These are phyloP conservation scores for Gastrodia elata DNA, from an alignment of 106 monocot genomes.

Conservation along the genomic window DNA sequence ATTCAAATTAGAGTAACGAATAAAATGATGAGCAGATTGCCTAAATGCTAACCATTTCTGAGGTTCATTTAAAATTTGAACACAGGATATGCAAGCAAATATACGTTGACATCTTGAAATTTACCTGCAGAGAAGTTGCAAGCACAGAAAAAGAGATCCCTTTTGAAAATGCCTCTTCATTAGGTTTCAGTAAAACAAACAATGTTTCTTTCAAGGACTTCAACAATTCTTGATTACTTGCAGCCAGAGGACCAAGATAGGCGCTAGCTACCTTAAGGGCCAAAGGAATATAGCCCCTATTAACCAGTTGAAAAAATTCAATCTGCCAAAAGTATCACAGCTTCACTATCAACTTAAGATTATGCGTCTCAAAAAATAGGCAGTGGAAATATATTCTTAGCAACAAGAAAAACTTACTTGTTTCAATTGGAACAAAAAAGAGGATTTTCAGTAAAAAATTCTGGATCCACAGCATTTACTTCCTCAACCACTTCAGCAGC, in stretches of 20 bases:
- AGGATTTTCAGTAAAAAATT: slow-evolving; percentile 76
- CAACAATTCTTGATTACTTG: slow-evolving; percentile 47
- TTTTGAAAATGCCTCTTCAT: slow-evolving; percentile 41
- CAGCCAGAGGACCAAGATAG: slow-evolving; percentile 84
- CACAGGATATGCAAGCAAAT: background rate
- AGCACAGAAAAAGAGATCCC: slow-evolving; percentile 35
- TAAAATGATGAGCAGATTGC: no score
- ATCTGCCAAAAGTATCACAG: slow-evolving; percentile 38
- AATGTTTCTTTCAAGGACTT: slow-evolving; percentile 95
- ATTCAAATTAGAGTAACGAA: no score
- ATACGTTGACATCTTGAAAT: background rate
- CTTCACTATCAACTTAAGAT: no score
- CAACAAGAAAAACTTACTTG: slow-evolving; percentile 38
- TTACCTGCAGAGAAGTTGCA: slow-evolving; percentile 78
- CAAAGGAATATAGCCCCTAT: slow-evolving; percentile 42
- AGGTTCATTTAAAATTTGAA: background rate
- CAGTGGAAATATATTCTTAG: background rate
- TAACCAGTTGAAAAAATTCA: slow-evolving; percentile 82
- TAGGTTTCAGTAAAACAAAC: slow-evolving; percentile 44
- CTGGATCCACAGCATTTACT: slow-evolving; percentile 77
- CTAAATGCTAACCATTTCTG: no score
- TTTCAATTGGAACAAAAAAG: slow-evolving; percentile 86
- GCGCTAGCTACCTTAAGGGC: slow-evolving; percentile 76
- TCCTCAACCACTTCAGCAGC: slow-evolving; percentile 84
- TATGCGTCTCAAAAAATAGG: no score